Evolutionary conservation across 331 rosid genomes (phyloP), one percentile per base, ranked within the genome.

Genomic region (Stylosanthes scabra): DNA sequence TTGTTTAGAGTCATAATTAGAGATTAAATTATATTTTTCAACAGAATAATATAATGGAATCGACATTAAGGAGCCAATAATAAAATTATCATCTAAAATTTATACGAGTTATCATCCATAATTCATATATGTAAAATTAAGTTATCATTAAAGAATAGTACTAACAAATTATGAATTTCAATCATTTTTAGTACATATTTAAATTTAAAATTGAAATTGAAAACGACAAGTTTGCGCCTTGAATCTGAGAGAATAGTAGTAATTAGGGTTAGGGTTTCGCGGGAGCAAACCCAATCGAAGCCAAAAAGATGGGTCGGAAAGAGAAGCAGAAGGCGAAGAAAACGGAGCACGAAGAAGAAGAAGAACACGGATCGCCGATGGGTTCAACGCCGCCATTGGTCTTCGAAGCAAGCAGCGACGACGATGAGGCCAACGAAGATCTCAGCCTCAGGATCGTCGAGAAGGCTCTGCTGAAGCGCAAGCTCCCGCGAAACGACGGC

Each of bases 401-500:
- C 1, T 52, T 45, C 25, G 13, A 5, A 9, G 34, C 20, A 27
- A 74, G 47, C 75, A 77, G 77, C 29, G 94, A 88, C 27, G 56
- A 65, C 6, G 86, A 78, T 7, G 93, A 82, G 78, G 92, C 91
- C 39, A 87, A 83, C 77, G 86, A 87, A 55, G 97, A 88, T 84
- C 76, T 85, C 47, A 88, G 85, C 83, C 81, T 91, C 71, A 66
- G 87, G 60, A 82, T 85, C 51, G 83, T 87, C 4, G 83, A 83
- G 66, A 88, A 85, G 61, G 74, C 95, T 2, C 29, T 83, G 59
- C 60, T 47, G 70, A 74, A 49, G 78, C 89, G 86, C 13, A n/a
- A 37, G 20, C 6, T 13, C 59, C 70, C 66, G 16, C 14, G 63
- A 0, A 78, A 69, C 15, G 58, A 59, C 46, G 70, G 0, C 7